A percentile compares a stretch with the other conserved stretches of the same genome.
Conservation (phyloP, 2,329 filamentous ascomycete genomes). For the Cladosporium sp. region DNA sequence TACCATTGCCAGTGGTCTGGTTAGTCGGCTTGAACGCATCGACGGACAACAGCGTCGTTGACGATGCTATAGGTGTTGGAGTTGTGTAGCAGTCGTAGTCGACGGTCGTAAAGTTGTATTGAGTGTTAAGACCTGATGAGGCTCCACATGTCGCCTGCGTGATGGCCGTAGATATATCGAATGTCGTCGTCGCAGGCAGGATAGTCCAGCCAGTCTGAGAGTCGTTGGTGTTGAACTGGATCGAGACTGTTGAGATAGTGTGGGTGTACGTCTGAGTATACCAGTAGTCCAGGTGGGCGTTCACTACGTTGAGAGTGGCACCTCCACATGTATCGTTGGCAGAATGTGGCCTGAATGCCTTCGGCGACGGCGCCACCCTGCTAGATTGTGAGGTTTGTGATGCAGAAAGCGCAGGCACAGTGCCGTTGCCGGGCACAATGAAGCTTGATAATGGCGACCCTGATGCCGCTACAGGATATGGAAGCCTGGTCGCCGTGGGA, state of each 20-base stretch:
- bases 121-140: constrained; percentile 19
- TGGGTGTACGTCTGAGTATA: constrained; percentile 30
- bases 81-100: constrained; percentile 23
- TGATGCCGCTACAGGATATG: constrained; percentile 4
- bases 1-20: constrained; percentile 24
- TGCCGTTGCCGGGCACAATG: not conserved
- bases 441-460: not conserved
- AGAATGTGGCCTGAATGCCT: not conserved
- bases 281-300: constrained; percentile 34
- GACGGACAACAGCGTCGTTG: constrained; percentile 29
- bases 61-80: constrained; percentile 27
- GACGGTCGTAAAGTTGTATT: constrained; percentile 15
- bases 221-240: constrained; percentile 26
- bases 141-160: constrained; percentile 23
- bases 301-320: constrained; percentile 31
- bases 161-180: constrained; percentile 31
- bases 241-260: constrained; percentile 29
- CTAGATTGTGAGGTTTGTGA: not conserved
- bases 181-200: constrained; percentile 26
- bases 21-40: constrained; percentile 26
- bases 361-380: not conserved
- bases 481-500: not conserved
- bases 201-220: constrained; percentile 29
- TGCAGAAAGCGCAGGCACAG: not conserved
- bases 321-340: constrained; percentile 24